phyloP scores from a whole-genome alignment of 2,329 filamentous ascomycete species.

The Sarocladiaceae sp. region DNA sequence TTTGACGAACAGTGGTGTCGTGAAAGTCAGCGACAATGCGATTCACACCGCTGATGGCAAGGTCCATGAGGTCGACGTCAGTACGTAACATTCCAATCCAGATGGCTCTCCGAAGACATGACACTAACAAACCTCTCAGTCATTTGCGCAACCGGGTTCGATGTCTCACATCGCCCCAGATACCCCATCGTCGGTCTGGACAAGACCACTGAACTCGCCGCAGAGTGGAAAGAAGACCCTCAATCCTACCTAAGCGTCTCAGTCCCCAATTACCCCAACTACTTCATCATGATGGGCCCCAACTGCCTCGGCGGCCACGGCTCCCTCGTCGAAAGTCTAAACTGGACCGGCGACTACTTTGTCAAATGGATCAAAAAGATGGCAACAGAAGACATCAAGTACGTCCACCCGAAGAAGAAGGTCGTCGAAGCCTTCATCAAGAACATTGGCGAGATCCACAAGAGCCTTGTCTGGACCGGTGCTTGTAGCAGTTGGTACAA shows the following conservation, averaged over 20 bases:
- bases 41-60: constrained; percentile 21
- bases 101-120: constrained; percentile 10
- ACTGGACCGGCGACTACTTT: constrained; percentile 50
- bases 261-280: constrained; percentile 21
- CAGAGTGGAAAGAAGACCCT: constrained; percentile 17
- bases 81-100: not conserved
- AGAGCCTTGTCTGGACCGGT: constrained; percentile 43
- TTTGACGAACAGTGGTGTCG: constrained; percentile 17
- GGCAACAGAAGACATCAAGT: constrained; percentile 42
- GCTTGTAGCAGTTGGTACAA: constrained; percentile 50
- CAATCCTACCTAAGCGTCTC: constrained; percentile 19
- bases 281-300: constrained; percentile 41
- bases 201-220: constrained; percentile 12
- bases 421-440: constrained; percentile 17
- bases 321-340: constrained; percentile 45
- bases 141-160: constrained; percentile 30
- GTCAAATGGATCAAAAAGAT: constrained; percentile 42
- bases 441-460: constrained; percentile 39
- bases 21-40: constrained; percentile 21
- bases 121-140: constrained; percentile 19
- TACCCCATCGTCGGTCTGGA: constrained; percentile 18
- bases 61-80: constrained; percentile 18
- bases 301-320: constrained; percentile 48
- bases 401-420: constrained; percentile 7
- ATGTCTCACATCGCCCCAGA: constrained; percentile 18